Evolutionary conservation across 2,329 filamentous ascomycete species (phyloP).

Genomic region (Pyrenochaeta sp.): DNA sequence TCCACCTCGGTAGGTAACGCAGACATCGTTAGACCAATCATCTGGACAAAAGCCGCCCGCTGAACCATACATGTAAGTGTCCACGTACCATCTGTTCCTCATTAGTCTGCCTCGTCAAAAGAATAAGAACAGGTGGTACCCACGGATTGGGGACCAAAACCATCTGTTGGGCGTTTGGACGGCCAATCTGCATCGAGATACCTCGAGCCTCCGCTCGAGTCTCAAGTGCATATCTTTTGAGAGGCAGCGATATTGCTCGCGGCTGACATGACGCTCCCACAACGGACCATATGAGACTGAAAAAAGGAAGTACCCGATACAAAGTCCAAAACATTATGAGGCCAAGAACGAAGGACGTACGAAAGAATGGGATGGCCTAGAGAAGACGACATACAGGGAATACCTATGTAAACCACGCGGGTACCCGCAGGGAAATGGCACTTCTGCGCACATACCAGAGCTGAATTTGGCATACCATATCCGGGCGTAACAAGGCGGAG

Average conservation of each 20-base stretch:
- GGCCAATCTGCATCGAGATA: slow-evolving; percentile 1
- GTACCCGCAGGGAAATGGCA: neutral
- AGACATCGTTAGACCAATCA: neutral
- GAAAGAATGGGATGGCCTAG: neutral
- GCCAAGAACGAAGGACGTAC: neutral
- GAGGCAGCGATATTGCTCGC: slow-evolving; percentile 3
- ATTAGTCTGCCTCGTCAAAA: neutral
- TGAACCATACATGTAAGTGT: neutral
- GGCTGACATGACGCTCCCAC: slow-evolving; percentile 1
- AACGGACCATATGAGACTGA: neutral
- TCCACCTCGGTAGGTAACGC: slow-evolving; percentile 7
- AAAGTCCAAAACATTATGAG: neutral
- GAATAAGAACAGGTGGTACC: neutral
- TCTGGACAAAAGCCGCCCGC: neutral
- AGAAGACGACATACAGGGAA: neutral
- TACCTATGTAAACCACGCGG: neutral
- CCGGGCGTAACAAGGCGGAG: neutral
- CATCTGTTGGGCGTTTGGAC: slow-evolving; percentile 1
- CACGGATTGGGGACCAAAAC: slow-evolving; percentile 2
- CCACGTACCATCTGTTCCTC: neutral
- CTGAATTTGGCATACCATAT: neutral
- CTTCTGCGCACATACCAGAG: neutral
- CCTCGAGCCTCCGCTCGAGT: slow-evolving; percentile 3
- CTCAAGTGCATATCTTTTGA: slow-evolving; percentile 1
- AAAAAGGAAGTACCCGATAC: neutral